These are phyloP conservation scores for Bjerkandera adusta DNA, from an alignment of 1,284 basidiomycete genomes.

Conservation along the genomic window DNA sequence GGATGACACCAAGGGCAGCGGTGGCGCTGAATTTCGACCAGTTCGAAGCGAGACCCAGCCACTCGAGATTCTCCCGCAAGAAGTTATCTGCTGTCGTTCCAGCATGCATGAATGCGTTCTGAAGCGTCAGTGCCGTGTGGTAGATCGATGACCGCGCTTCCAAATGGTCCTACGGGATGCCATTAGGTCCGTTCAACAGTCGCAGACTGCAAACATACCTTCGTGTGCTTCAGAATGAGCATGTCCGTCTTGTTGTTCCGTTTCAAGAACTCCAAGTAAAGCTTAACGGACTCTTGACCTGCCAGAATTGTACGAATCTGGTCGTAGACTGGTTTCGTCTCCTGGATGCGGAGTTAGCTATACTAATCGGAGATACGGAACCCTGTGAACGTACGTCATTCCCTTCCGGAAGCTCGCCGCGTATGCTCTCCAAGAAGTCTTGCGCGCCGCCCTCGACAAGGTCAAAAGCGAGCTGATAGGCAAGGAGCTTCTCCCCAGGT, in stretches of 20 bases:
- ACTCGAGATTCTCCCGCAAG: slow-evolving; percentile 92
- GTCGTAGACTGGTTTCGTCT: slow-evolving; percentile 61
- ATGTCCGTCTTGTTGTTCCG: slow-evolving; percentile 92
- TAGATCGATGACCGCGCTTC: slow-evolving; percentile 95
- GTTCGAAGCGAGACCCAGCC: slow-evolving; percentile 90
- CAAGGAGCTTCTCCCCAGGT: slow-evolving; percentile 70
- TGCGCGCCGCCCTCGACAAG: slow-evolving; percentile 90
- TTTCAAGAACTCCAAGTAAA: slow-evolving; percentile 93
- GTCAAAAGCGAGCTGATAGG: slow-evolving; percentile 94
- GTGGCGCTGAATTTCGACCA: slow-evolving; percentile 98
- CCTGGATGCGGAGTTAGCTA: slow-evolving; percentile 36
- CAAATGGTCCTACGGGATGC: slow-evolving; percentile 69
- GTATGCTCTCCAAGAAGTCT: slow-evolving; percentile 82
- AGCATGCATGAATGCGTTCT: slow-evolving; percentile 95
- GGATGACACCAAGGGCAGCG: slow-evolving; percentile 92
- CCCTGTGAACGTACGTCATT: slow-evolving; percentile 45
- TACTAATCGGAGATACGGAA: slow-evolving; percentile 13
- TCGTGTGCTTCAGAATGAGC: slow-evolving; percentile 88
- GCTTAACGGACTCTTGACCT: slow-evolving; percentile 86
- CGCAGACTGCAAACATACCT: slow-evolving; percentile 47
- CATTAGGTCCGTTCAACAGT: neutral
- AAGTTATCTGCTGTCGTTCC: slow-evolving; percentile 94
- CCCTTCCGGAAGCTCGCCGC: slow-evolving; percentile 62
- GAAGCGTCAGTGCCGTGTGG: slow-evolving; percentile 91
- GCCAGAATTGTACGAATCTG: slow-evolving; percentile 80